A percentile compares a stretch with the other conserved stretches of the same genome.
Evolutionary conservation across 73 alveolate species (phyloP).

Genomic region (Breviolum minutum): DNA sequence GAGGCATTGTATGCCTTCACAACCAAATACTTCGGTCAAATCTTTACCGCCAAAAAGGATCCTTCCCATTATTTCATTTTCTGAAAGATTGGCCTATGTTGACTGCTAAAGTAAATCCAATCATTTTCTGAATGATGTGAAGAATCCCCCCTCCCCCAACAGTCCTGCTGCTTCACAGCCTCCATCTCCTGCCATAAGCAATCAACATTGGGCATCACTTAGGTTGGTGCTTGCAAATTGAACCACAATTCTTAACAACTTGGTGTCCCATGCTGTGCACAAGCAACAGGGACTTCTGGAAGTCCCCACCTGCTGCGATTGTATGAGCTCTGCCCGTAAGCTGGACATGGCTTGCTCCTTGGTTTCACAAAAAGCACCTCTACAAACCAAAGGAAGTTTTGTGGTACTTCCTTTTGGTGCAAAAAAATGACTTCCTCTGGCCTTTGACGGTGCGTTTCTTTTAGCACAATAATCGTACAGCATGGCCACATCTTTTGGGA

Average conservation of each 20-base stretch:
- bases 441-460: background rate
- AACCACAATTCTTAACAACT: background rate
- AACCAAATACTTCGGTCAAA: too few species aligned
- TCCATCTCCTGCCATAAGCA: background rate
- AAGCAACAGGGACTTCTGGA: too few species aligned
- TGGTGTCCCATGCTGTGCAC: background rate
- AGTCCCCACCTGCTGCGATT: background rate
- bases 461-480: too few species aligned
- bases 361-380: background rate
- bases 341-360: constrained; percentile 34
- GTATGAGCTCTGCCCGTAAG: constrained; percentile 14
- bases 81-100: background rate
- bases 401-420: background rate
- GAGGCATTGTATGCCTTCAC: too few species aligned
- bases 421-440: background rate
- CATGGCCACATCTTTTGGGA: background rate
- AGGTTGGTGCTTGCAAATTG: background rate
- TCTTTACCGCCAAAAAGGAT: background rate
- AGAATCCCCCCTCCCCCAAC: background rate
- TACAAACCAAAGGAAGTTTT: too few species aligned
- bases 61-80: background rate
- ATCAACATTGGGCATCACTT: too few species aligned
- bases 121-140: background rate
- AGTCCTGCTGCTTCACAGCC: constrained; percentile 14
- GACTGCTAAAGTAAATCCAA: background rate